These are phyloP conservation scores for Kodamaea sagamina DNA, from an alignment of 805 yeast genomes.

Conservation along the genomic window DNA sequence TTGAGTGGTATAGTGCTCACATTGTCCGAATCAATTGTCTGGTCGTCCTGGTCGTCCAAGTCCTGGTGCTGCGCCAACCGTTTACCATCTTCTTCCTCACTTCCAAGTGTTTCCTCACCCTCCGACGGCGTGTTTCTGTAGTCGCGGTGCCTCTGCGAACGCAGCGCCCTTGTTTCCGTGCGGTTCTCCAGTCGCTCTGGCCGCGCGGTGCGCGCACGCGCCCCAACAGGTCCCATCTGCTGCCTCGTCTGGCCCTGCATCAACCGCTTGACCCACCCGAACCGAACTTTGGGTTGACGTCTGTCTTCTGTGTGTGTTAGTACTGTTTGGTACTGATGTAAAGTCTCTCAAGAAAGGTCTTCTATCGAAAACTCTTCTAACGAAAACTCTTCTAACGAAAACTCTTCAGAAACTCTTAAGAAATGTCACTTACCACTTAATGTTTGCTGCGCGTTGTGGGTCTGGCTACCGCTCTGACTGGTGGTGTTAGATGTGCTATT, in stretches of 20 bases:
- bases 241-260: slow-evolving; percentile 38
- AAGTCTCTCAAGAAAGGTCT: too few relatives aligned
- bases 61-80: slow-evolving; percentile 16
- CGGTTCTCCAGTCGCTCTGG: too few relatives aligned
- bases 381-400: too few relatives aligned
- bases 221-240: slow-evolving; percentile 11
- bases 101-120: slow-evolving; percentile 8
- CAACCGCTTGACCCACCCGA: slow-evolving; percentile 43
- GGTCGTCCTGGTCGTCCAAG: slow-evolving; percentile 19
- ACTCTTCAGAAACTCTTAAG: too few relatives aligned
- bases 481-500: too few relatives aligned
- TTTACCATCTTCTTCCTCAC: slow-evolving; percentile 15
- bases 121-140: slow-evolving; percentile 3
- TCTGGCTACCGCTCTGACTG: too few relatives aligned
- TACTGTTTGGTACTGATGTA: background rate
- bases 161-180: background rate
- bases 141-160: background rate
- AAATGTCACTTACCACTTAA: too few relatives aligned
- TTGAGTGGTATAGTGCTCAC: slow-evolving; percentile 51
- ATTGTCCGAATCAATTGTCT: slow-evolving; percentile 35
- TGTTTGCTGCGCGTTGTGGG: too few relatives aligned
- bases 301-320: slow-evolving; percentile 8
- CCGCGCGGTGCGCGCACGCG: too few relatives aligned
- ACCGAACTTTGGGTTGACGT: slow-evolving; percentile 34
- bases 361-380: too few relatives aligned